These are phyloP conservation scores for Xenoacremonium recifei DNA, from an alignment of 2,329 filamentous ascomycete genomes.

Conservation along the genomic window DNA sequence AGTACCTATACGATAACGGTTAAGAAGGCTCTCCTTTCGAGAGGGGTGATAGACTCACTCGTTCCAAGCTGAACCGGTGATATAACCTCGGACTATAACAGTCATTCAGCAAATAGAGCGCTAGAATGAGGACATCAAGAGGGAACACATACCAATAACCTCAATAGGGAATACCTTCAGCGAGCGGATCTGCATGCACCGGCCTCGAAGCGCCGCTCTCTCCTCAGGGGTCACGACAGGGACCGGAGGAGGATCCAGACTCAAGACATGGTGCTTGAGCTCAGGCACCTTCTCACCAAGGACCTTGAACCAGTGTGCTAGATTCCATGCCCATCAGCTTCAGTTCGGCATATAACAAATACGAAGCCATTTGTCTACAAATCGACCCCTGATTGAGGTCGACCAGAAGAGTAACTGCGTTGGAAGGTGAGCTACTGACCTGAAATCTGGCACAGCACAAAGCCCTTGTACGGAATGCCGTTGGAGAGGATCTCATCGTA, in stretches of 20 bases:
- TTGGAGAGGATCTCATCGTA: slow-evolving; percentile 92
- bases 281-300: slow-evolving; percentile 43
- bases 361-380: too few relatives aligned
- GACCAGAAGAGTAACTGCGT: too few relatives aligned
- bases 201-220: slow-evolving; percentile 53
- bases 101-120: too few relatives aligned
- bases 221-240: slow-evolving; percentile 41
- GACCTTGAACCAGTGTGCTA: slow-evolving; percentile 56
- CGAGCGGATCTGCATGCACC: slow-evolving; percentile 75
- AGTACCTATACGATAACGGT: too few relatives aligned
- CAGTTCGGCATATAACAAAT: too few relatives aligned
- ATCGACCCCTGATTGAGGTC: too few relatives aligned
- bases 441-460: slow-evolving; percentile 44
- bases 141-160: not conserved
- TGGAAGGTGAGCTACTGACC: too few relatives aligned
- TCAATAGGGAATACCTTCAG: slow-evolving; percentile 59
- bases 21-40: too few relatives aligned
- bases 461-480: slow-evolving; percentile 53
- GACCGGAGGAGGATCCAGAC: slow-evolving; percentile 37
- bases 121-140: too few relatives aligned
- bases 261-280: slow-evolving; percentile 53
- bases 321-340: too few relatives aligned
- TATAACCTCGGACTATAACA: slow-evolving; percentile 77
- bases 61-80: slow-evolving; percentile 80
- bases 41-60: too few relatives aligned